Conservation (phyloP, 257 asterid species). For the Solanum arcanum region DNA sequence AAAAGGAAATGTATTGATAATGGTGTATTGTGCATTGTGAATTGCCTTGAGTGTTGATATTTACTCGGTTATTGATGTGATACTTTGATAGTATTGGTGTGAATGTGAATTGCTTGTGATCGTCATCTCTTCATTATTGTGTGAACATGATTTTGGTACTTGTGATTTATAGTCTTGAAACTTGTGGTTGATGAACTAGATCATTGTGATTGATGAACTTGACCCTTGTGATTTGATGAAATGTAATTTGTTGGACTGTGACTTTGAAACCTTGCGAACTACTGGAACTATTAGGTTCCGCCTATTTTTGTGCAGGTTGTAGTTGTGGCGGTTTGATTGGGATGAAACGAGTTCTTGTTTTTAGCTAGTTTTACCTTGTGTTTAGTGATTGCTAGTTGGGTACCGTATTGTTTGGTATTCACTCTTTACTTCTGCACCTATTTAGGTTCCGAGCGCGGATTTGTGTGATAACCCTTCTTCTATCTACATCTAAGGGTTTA, state of each 20-base stretch:
- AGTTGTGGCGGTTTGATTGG: background rate
- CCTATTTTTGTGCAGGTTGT: background rate
- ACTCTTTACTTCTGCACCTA: background rate
- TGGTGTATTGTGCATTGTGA: background rate
- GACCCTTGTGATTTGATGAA: background rate
- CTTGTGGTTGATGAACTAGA: no score
- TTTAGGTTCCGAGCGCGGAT: background rate
- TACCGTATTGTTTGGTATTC: background rate
- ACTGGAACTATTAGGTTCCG: background rate
- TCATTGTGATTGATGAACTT: background rate
- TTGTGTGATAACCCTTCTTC: background rate
- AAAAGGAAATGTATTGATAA: background rate
- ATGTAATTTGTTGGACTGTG: background rate
- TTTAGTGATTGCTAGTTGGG: background rate
- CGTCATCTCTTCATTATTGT: background rate
- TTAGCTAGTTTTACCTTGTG: background rate
- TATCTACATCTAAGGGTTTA: no score
- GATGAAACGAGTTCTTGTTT: no score
- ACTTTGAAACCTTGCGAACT: background rate
- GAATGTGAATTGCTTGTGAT: background rate
- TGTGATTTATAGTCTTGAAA: no score
- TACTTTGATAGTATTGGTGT: background rate
- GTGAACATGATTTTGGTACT: background rate
- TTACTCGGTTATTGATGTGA: no score
- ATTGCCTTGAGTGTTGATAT: background rate